Evolutionary conservation across 2,329 filamentous ascomycete genomes (phyloP).

Genomic region (Paraphaeosphaeria minitans): DNA sequence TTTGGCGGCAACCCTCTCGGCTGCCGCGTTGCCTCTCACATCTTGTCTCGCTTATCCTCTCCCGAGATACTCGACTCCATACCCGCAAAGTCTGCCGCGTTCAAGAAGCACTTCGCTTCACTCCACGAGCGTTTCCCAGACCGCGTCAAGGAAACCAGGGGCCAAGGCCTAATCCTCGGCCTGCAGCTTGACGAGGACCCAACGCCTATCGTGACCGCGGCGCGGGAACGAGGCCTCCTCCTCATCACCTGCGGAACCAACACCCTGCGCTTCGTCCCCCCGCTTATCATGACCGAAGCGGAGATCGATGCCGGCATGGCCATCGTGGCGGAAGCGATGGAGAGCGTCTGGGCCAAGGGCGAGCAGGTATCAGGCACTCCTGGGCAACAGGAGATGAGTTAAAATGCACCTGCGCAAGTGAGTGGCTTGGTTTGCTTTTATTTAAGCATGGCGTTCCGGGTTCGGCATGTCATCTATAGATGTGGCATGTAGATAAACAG

Average conservation of each 20-base stretch:
- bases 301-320: conserved; percentile 80
- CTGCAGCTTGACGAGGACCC: conserved; percentile 80
- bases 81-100: conserved; percentile 66
- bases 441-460: conserved; percentile 29
- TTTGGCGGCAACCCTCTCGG: conserved; percentile 93
- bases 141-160: conserved; percentile 78
- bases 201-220: conserved; percentile 77
- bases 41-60: conserved; percentile 77
- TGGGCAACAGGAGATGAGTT: conserved; percentile 44
- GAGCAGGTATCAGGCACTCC: conserved; percentile 37
- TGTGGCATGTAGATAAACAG: neutral
- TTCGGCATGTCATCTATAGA: neutral
- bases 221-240: conserved; percentile 83
- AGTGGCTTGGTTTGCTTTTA: neutral
- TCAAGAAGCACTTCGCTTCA: conserved; percentile 62
- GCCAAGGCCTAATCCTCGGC: conserved; percentile 83
- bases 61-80: conserved; percentile 73
- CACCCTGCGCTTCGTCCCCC: conserved; percentile 89
- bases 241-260: conserved; percentile 94
- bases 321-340: conserved; percentile 73
- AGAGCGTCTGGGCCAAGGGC: conserved; percentile 56
- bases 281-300: conserved; percentile 76
- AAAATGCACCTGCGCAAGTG: neutral
- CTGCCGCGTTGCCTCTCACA: conserved; percentile 81
- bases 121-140: conserved; percentile 68